Base-by-base conservation (phyloP, 352 stramenopile species). In the Globisporangium iwayamae region DNA sequence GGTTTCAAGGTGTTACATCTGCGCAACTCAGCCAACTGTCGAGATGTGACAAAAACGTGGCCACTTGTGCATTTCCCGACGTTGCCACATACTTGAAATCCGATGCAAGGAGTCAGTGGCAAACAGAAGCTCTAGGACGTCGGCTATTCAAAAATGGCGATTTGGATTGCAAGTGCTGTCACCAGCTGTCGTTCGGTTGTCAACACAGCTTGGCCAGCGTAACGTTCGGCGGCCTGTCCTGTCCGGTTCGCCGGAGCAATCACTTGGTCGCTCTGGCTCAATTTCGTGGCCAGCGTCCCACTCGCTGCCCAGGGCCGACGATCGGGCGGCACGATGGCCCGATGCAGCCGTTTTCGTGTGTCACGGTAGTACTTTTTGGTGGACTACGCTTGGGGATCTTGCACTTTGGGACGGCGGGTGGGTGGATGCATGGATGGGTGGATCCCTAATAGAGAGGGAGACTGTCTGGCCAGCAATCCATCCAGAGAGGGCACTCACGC, bases 321-420 rank as follows among this genome's bases (percentile, higher is more conserved):
- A 62, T 62, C 1, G 56, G 56, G 22, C 56, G 41, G 41, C 41
- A 54, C 28, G 3, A 36, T 54, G 28, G 28, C 20, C 18, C 34
- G 22, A 60, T 60, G 55, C 38, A 60, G 55, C 55, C 55, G 55
- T 39, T 62, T 54, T 34, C n/a, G 56, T 55, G 56, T 62, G 56
- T 53, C 25, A 54, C 43, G 39, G 30, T n/a, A 36, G 32, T 36
- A 25, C 28, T 32, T 57, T 54, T 53, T 54, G 56, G 43, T 45
- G 56, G 56, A 62, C 56, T 36, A 36, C 56, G 43, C 56, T 52
- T 41, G 41, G 34, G 41, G 56, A 62, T 62, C 56, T 57, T 57
- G 52, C 18, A 45, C 56, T 25, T 62, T 54, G 53, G 56, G 28
- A 11, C 30, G 20, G 39, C 54, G 34, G 13, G 14, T 6, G 3